Base-by-base conservation (phyloP, 164 flowering plant genomes). In the Sedum album region DNA sequence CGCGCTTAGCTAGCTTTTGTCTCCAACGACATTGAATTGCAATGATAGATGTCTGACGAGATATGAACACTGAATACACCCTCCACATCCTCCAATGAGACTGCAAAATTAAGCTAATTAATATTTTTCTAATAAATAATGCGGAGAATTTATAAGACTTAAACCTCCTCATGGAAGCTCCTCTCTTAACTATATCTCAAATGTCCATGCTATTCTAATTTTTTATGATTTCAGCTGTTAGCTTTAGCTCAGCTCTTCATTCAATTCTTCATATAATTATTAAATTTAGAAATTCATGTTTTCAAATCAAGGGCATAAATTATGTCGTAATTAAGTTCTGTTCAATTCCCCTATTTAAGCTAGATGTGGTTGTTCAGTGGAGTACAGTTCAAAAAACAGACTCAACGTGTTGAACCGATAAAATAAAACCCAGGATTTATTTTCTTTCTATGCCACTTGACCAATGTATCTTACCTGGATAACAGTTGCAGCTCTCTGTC, bases 21-120 rank as follows among this genome's bases (percentile, higher is more conserved):
- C 99, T 84, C 99, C 99, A 92, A 49, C 82, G 85, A 78, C 97
- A 85, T 73, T 95, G 99, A 60, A 92, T 72, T 20, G 88, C 84
- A 33, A 92, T 72, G n/a, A 90, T 78, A 42, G 84, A 76, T 48
- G 73, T 65, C 71, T 84, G 87, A 63, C 81, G 80, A 53, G 72
- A 79, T 5, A 67, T 76, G 76, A 82, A 85, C 70, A 75, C 75
- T 66, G 79, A 74, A 30, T 81, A 84, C 44, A 82, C 78, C 76
- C 77, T 88, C 77, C 67, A 76, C 91, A 85, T 86, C 74, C 94
- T 86, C 99, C 99, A 95, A 15, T 64, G 77, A 70, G 93, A 85
- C 97, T 91, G 70, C 3, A 65, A 64, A 39, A 3, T 60, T 15
- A 62, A 35, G 60, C 38, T 25, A 64, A 65, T 38, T 57, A 26